Percentiles rank a stretch among this genome's conserved stretches.
Evolutionary conservation across 169 alveolate species (phyloP).

Genomic region (Eimeria praecox): DNA sequence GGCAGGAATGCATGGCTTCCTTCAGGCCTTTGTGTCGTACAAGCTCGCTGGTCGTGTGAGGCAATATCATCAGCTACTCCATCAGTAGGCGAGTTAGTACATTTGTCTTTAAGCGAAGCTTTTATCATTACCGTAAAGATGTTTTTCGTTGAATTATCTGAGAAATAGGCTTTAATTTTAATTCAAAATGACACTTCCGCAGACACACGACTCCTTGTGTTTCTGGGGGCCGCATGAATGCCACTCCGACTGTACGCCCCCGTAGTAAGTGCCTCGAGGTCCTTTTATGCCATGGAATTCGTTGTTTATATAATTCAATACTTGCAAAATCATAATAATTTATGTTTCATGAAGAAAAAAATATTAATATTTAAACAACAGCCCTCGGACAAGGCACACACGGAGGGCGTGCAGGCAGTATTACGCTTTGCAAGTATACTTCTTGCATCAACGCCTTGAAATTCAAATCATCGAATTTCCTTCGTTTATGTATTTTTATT

Average conservation of each 20-base stretch:
- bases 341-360: background rate
- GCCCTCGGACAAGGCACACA: background rate
- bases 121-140: background rate
- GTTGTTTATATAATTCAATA: background rate
- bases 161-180: background rate
- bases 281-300: background rate
- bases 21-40: conserved; percentile 5
- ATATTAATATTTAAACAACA: background rate
- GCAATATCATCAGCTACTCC: background rate
- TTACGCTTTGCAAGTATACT: background rate
- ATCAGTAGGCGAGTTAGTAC: background rate
- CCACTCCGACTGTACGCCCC: conserved; percentile 37
- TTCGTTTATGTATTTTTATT: background rate
- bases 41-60: conserved; percentile 56
- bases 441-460: background rate
- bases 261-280: background rate
- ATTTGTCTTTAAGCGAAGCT: background rate
- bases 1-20: conserved; percentile 9
- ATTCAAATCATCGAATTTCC: background rate
- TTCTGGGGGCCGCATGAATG: conserved; percentile 61
- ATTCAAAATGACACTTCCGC: background rate
- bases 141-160: background rate
- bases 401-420: background rate
- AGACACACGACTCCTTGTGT: background rate
- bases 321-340: background rate